These are phyloP conservation scores for Aspergillus egyptiacus DNA, from an alignment of 495 filamentous ascomycete species.

Conservation along the genomic window DNA sequence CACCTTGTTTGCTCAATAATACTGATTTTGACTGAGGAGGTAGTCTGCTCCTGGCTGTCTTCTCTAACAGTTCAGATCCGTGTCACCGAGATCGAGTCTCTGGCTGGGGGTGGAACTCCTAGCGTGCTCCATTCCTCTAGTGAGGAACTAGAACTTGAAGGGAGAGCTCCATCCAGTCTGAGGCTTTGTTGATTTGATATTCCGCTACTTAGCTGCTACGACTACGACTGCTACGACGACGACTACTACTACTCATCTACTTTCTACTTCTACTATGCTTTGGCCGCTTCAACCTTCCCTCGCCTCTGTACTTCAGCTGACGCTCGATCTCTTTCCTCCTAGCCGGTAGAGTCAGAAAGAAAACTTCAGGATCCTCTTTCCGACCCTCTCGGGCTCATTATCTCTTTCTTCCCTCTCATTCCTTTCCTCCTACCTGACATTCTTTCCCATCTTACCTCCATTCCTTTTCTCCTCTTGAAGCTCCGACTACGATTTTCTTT, in stretches of 20 bases:
- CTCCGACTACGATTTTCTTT: neutral
- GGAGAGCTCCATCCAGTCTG: slow-evolving; percentile 11
- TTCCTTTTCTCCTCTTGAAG: slow-evolving; percentile 9
- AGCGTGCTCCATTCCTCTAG: slow-evolving; percentile 21
- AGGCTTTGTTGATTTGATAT: slow-evolving; percentile 23
- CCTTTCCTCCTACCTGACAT: slow-evolving; percentile 16
- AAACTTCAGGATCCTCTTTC: slow-evolving; percentile 3
- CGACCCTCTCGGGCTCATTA: slow-evolving; percentile 11
- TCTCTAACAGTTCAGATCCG: neutral
- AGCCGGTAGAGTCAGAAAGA: slow-evolving; percentile 5
- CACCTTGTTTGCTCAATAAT: slow-evolving; percentile 3
- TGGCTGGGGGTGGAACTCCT: slow-evolving; percentile 25
- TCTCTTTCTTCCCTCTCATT: slow-evolving; percentile 23
- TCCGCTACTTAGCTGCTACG: no score
- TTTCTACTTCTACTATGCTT: slow-evolving; percentile 13
- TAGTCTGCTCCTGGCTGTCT: neutral
- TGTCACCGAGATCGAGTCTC: slow-evolving; percentile 10
- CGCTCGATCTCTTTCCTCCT: slow-evolving; percentile 15
- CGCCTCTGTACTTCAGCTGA: slow-evolving; percentile 5
- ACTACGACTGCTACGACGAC: no score
- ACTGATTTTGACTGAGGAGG: neutral
- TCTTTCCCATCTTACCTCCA: slow-evolving; percentile 14
- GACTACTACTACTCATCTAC: no score
- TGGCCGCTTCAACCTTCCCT: slow-evolving; percentile 14
- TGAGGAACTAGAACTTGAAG: slow-evolving; percentile 12